Base-by-base conservation (phyloP, 2,329 filamentous ascomycete genomes). In the Zymoseptoria ardabiliae region DNA sequence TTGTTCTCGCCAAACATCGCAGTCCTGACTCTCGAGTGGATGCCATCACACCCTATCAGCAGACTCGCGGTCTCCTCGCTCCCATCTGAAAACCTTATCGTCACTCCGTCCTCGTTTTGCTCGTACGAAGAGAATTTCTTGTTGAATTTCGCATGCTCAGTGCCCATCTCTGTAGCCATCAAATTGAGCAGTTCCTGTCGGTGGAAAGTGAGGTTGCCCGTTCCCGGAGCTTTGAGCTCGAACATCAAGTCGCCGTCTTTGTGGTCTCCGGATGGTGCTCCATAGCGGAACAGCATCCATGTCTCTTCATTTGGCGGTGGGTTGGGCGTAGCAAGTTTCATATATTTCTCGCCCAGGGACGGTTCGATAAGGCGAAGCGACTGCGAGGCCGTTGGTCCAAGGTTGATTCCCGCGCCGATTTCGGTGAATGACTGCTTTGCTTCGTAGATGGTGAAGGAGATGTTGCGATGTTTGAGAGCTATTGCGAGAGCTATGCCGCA, bases 361-460 rank as follows among this genome's bases (percentile, higher is more conserved):
- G 80, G 78, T 41, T 80, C 78, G 59, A 85, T 73, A 91, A 97
- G 82, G 86, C 97, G 70, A 91, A 99, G 84, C 90, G 92, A 75
- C 85, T 97, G 73, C 96, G 97, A 88, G 88, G 89, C 76, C 86
- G 87, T 77, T n/a, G 82, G 81, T 1, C 81, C 81, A 30, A 86
- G 77, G 10, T 79, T 78, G 7, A 85, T 76, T 11, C 82, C 84
- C 1, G 82, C 81, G 1, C 83, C 83, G 21, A 85, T 80, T 65
- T 85, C 83, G 21, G 76, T 77, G 63, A 86, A 86, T 9, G 73
- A 73, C 0, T 73, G 52, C 0, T 81, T 79, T 0, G 81, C 59
- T 61, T 72, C 70, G 63, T 71, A 71, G 48, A 72, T 59, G 3
- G 59, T 68, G 60, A 68, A 68, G 25, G 68, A 62, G n/a, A 72